Evolutionary conservation across 2,329 filamentous ascomycete species (phyloP).

Genomic region (Paramyrothecium roridum): DNA sequence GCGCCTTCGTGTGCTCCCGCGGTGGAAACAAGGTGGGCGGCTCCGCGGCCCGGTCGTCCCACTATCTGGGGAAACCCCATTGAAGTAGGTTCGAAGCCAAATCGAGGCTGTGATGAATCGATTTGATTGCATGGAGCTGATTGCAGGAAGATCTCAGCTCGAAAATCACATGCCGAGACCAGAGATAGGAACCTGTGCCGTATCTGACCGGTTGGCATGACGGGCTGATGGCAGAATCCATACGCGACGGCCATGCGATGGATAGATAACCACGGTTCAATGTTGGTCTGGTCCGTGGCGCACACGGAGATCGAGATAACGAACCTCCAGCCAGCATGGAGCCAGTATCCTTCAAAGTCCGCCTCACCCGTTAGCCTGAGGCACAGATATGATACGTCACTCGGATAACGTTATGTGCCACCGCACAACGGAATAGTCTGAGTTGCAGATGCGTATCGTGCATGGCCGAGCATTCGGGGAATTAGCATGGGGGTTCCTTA

Average conservation of each 20-base stretch:
- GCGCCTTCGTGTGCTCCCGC: background rate
- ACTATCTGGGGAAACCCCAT: background rate
- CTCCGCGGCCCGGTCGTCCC: background rate
- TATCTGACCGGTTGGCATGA: too few relatives aligned
- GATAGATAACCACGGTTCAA: too few relatives aligned
- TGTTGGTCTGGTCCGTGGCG: too few relatives aligned
- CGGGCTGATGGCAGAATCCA: too few relatives aligned
- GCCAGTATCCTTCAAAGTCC: too few relatives aligned
- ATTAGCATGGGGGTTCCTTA: background rate
- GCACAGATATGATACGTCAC: background rate
- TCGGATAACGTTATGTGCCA: background rate
- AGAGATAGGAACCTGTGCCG: background rate
- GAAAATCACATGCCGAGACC: background rate
- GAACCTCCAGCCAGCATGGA: too few relatives aligned
- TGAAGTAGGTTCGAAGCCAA: background rate
- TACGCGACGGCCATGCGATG: too few relatives aligned
- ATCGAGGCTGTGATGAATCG: background rate
- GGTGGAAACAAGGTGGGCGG: background rate
- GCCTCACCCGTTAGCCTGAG: too few relatives aligned
- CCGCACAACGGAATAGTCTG: background rate
- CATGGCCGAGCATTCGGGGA: background rate
- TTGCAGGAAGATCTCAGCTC: background rate
- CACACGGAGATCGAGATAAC: too few relatives aligned
- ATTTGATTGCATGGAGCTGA: background rate
- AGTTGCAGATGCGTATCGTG: background rate